phyloP scores from a whole-genome alignment of 2,329 filamentous ascomycete species.

The Colletotrichum viniferum region DNA sequence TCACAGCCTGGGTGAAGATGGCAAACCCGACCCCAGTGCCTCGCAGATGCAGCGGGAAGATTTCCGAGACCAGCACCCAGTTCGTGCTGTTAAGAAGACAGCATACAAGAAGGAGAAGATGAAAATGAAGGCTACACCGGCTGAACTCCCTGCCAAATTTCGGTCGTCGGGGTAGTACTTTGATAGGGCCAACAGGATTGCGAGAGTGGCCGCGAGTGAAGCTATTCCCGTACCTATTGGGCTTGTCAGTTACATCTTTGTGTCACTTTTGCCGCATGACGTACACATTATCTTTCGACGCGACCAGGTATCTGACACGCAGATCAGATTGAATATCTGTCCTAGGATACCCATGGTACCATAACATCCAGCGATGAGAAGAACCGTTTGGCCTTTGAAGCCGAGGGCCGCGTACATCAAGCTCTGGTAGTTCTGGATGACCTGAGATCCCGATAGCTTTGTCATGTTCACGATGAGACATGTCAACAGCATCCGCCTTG shows the following conservation, averaged over 20 bases:
- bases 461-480: background rate
- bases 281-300: background rate
- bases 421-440: background rate
- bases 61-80: background rate
- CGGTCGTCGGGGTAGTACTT: background rate
- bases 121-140: background rate
- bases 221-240: background rate
- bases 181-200: background rate
- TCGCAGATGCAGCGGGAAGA: background rate
- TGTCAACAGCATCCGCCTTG: background rate
- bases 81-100: background rate
- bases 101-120: background rate
- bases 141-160: background rate
- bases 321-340: background rate
- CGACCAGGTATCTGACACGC: background rate
- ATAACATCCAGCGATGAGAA: background rate
- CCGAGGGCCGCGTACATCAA: background rate
- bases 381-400: background rate
- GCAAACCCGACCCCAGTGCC: background rate
- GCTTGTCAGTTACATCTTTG: background rate
- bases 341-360: background rate
- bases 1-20: background rate
- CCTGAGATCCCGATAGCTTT: background rate
- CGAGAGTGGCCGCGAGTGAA: background rate
- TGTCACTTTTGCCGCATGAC: rapidly evolving